Percentiles rank a stretch among this genome's conserved stretches.
Evolutionary conservation across 805 yeast genomes (phyloP).

Genomic region (Barnettozyma californica): DNA sequence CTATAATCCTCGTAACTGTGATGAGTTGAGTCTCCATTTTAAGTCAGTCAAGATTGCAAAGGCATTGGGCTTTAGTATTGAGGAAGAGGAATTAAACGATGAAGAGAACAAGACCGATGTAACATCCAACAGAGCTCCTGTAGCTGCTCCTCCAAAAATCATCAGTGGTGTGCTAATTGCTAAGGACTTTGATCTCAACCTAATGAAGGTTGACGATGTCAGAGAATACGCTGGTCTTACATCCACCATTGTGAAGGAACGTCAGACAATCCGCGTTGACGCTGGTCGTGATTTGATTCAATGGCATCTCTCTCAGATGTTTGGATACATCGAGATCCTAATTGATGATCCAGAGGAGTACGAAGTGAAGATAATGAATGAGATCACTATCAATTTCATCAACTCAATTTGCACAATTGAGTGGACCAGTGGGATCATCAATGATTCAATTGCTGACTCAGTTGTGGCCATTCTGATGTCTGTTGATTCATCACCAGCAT

Average conservation of each 20-base stretch:
- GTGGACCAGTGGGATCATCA: slow-evolving; percentile 87
- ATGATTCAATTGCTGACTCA: slow-evolving; percentile 92
- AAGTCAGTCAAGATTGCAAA: slow-evolving; percentile 83
- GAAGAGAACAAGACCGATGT: neutral
- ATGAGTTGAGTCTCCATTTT: slow-evolving; percentile 67
- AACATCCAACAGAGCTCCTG: slow-evolving; percentile 26
- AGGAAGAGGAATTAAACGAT: slow-evolving; percentile 21
- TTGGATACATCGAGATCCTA: slow-evolving; percentile 69
- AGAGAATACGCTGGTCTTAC: slow-evolving; percentile 85
- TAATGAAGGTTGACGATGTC: slow-evolving; percentile 80
- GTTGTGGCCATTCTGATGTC: slow-evolving; percentile 85
- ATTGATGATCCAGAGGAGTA: slow-evolving; percentile 49
- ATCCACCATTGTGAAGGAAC: slow-evolving; percentile 77
- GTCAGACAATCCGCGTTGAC: slow-evolving; percentile 71
- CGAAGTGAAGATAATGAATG: slow-evolving; percentile 58
- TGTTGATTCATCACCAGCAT: slow-evolving; percentile 92
- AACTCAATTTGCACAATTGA: slow-evolving; percentile 60
- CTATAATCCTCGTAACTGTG: slow-evolving; percentile 89
- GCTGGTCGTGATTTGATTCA: slow-evolving; percentile 76
- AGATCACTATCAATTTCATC: slow-evolving; percentile 45
- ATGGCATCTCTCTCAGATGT: slow-evolving; percentile 95
- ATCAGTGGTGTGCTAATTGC: slow-evolving; percentile 86
- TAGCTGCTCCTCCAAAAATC: slow-evolving; percentile 22
- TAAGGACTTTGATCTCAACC: slow-evolving; percentile 80
- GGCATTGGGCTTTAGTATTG: slow-evolving; percentile 56